Evolutionary conservation across 2,329 filamentous ascomycete genomes (phyloP).

Genomic region (Helotiales sp.): DNA sequence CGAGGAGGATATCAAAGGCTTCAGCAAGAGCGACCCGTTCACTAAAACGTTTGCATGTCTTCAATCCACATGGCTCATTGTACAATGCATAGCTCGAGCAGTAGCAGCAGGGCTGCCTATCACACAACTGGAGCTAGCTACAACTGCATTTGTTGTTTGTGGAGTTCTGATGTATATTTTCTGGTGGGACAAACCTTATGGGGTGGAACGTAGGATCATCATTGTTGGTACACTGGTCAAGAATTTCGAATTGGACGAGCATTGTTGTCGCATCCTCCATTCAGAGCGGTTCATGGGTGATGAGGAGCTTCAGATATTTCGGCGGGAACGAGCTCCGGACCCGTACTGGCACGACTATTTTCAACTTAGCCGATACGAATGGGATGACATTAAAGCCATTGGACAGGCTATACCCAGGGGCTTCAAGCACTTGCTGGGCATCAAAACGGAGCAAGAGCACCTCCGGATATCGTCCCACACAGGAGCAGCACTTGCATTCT

Average conservation of each 20-base stretch:
- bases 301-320: no score
- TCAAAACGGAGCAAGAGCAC: not conserved
- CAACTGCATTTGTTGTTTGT: slow-evolving; percentile 3
- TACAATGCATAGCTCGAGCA: slow-evolving; percentile 1
- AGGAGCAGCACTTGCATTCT: not conserved
- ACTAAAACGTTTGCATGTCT: slow-evolving; percentile 5
- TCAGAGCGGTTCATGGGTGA: no score
- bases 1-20: not conserved
- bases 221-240: not conserved
- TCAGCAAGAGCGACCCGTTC: slow-evolving; percentile 3
- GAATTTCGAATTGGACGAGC: no score
- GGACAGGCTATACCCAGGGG: not conserved
- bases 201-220: not conserved
- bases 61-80: slow-evolving; percentile 7
- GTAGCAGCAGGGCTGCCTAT: not conserved
- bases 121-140: slow-evolving; percentile 4
- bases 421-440: not conserved
- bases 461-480: not conserved
- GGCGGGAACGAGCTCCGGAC: no score
- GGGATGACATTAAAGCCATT: no score
- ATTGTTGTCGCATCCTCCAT: no score
- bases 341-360: no score
- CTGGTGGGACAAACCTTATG: slow-evolving; percentile 9
- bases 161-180: slow-evolving; percentile 2
- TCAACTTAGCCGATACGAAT: no score